Percentiles rank a stretch among this genome's conserved stretches.
phyloP scores from a whole-genome alignment of 2,329 filamentous ascomycete species.

The Pestalotiopsis sp. region DNA sequence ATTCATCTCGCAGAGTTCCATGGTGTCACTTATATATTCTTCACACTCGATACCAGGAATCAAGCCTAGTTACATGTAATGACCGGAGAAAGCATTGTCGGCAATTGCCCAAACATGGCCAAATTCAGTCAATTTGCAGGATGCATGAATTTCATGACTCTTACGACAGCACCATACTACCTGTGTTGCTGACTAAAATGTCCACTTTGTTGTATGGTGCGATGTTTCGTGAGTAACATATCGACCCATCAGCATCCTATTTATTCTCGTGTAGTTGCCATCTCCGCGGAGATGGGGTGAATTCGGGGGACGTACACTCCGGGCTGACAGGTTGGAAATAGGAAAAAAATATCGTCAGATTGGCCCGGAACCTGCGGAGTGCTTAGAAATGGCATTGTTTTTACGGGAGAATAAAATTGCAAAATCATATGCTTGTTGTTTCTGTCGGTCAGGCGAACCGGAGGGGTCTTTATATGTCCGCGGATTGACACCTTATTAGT shows the following conservation, averaged over 20 bases:
- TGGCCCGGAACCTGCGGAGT: not conserved
- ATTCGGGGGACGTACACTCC: not conserved
- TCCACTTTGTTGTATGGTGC: conserved; percentile 7
- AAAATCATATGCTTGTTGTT: not conserved
- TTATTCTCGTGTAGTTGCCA: conserved; percentile 21
- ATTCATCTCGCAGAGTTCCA: not conserved
- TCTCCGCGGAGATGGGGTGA: conserved; percentile 21
- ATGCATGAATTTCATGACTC: not conserved
- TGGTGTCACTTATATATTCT: not conserved
- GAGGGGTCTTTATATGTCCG: not conserved
- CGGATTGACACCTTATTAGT: not conserved
- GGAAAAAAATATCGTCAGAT: not conserved
- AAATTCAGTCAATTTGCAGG: not conserved
- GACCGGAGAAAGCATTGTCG: conserved; percentile 11
- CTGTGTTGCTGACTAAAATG: not conserved
- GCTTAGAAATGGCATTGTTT: not conserved
- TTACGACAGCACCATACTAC: not conserved
- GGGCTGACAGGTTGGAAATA: not conserved
- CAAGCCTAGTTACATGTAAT: not conserved
- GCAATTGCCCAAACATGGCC: not conserved
- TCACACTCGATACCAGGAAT: not conserved
- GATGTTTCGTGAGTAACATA: not conserved
- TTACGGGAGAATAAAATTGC: not conserved
- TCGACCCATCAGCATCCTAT: conserved; percentile 19
- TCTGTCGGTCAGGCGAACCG: not conserved